Evolutionary conservation across 768 basidiomycete species (phyloP), one percentile per base, ranked within the genome.

Genomic region (Pisolithus tinctorius): DNA sequence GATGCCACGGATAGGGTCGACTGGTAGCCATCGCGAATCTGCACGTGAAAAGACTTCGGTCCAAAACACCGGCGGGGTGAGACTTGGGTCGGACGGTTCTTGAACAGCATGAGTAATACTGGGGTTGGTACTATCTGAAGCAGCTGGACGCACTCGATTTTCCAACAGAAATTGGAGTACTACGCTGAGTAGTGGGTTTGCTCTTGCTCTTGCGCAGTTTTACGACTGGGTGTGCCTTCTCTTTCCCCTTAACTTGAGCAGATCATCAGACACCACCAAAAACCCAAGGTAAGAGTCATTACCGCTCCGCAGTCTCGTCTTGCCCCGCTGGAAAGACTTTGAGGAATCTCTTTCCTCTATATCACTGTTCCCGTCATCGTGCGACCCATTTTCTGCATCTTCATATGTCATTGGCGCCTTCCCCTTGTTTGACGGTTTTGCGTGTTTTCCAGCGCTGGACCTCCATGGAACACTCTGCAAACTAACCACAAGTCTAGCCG

Each of bases 31-130:
- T 34, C 85, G 82, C 13, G 78, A 81, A 70, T 96, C 93, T 6
- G 93, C 83, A 20, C 90, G 83, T 7, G 92, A 94, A 70, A 93
- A 99, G 0, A 96, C 90, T 68, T 99, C 96, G 0, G 88, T 90
- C 96, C 96, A 99, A 67, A 93, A 91, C 4, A 93, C 85, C 1
- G 95, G 94, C 3, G 92, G 84, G 9, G 82, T 83, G 48, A 56
- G 74, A 36, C 69, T 71, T 47, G 84, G 85, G 67, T 88, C 79
- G 29, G 50, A 56, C 2, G 63, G 55, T 47, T 57, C 67, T 67
- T 53, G 56, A 59, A 58, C 52, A 56, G 51, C 55, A 37, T 47
- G 17, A 17, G 25, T 13, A 31, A 59, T 52, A 58, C 37, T 44
- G n/a, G 63, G 60, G 37, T 45, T 25, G 46, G 30, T 23, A 34